A percentile compares a stretch with the other conserved stretches of the same genome.
phyloP scores from a whole-genome alignment of 176 grass and related monocot species.

The Aegilops sharonensis region DNA sequence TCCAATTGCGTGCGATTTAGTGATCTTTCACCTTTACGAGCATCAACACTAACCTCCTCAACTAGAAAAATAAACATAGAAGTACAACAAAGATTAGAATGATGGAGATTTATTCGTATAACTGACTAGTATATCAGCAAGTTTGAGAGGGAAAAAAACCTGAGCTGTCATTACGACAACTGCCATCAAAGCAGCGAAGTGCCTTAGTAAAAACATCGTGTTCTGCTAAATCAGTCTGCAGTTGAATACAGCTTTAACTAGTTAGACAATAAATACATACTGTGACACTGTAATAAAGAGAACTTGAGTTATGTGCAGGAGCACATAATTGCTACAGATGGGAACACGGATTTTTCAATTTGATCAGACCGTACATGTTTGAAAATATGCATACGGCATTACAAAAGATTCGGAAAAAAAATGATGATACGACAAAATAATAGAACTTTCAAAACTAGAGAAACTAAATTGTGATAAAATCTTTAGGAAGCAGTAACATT shows the following conservation, averaged over 20 bases:
- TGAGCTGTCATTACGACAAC: constrained; percentile 21
- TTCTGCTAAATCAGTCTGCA: constrained; percentile 55
- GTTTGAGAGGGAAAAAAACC: constrained; percentile 3
- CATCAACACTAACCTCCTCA: constrained; percentile 36
- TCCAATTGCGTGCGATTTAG: constrained; percentile 33
- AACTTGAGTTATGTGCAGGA: background rate
- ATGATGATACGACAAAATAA: background rate
- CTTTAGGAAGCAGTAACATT: background rate
- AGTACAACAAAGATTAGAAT: background rate
- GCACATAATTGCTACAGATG: background rate
- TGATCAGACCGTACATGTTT: background rate
- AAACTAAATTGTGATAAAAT: background rate
- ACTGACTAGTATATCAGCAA: background rate
- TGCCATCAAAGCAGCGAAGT: constrained; percentile 38
- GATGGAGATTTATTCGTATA: background rate
- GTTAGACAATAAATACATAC: background rate
- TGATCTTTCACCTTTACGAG: constrained; percentile 20
- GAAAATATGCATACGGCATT: background rate
- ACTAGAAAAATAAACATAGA: background rate
- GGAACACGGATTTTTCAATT: background rate
- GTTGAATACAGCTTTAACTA: background rate
- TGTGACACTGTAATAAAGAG: background rate
- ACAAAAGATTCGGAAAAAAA: background rate
- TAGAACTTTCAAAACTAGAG: background rate
- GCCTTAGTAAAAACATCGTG: constrained; percentile 43